These are phyloP conservation scores for Luffa acutangula DNA, from an alignment of 306 rosid species.

Conservation along the genomic window DNA sequence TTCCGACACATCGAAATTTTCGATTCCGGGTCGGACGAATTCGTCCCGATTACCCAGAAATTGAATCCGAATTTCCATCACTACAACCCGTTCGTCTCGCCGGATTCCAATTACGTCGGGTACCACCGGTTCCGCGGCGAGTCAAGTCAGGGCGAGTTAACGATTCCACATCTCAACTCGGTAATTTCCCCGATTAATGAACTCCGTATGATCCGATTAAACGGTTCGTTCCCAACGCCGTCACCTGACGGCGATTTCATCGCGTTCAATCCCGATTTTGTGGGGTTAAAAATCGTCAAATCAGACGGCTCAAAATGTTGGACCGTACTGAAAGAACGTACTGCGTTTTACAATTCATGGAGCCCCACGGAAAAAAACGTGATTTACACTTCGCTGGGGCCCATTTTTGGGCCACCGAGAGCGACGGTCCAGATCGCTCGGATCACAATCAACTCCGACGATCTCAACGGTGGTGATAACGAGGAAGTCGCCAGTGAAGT, in stretches of 20 bases:
- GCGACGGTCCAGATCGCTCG: conserved; percentile 65
- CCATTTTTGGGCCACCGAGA: conserved; percentile 38
- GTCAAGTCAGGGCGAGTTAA: conserved; percentile 35
- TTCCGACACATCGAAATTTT: conserved; percentile 70
- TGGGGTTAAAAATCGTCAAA: conserved; percentile 39
- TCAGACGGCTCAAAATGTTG: conserved; percentile 55
- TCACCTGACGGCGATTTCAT: conserved; percentile 46
- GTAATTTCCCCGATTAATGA: conserved; percentile 33
- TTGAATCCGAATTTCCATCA: conserved; percentile 58
- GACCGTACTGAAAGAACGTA: conserved; percentile 43
- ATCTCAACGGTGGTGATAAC: conserved; percentile 11
- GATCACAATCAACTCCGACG: conserved; percentile 28
- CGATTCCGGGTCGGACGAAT: conserved; percentile 23
- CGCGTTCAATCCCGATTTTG: conserved; percentile 36
- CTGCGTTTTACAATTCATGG: conserved; percentile 58
- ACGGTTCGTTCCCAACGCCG: conserved; percentile 53
- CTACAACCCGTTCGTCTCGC: conserved; percentile 70
- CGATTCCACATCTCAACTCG: conserved; percentile 36
- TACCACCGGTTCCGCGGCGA: conserved; percentile 85
- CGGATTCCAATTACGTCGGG: conserved; percentile 40
- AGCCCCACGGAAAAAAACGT: conserved; percentile 50
- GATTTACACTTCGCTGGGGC: conserved; percentile 65
- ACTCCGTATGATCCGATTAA: conserved; percentile 39
- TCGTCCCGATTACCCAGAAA: conserved; percentile 30
- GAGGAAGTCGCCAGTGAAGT: conserved; percentile 26